Evolutionary conservation across 2,329 filamentous ascomycete genomes (phyloP).

Genomic region (Cladosporium colombiae): DNA sequence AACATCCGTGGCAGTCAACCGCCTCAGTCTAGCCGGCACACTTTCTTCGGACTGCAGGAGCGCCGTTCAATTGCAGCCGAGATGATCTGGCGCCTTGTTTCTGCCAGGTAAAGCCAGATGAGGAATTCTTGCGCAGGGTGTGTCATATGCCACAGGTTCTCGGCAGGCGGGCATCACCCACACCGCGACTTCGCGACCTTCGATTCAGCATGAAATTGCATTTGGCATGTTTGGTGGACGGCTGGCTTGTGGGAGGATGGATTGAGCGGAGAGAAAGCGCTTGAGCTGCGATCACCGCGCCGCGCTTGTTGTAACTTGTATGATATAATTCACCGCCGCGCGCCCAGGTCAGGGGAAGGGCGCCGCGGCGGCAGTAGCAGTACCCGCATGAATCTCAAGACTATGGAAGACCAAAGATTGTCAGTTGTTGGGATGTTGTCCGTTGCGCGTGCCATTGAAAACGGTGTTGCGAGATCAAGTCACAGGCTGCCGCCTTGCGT

Average conservation of each 20-base stretch:
- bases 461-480: not conserved
- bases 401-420: not conserved
- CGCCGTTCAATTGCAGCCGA: not conserved
- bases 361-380: not conserved
- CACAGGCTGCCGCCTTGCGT: not conserved
- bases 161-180: not conserved
- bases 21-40: not conserved
- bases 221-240: not conserved
- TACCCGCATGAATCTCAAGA: not conserved
- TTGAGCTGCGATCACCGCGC: not conserved
- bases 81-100: not conserved
- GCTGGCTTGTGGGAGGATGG: not conserved
- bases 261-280: not conserved
- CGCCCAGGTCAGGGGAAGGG: not conserved
- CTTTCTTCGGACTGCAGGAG: not conserved
- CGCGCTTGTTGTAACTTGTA: constrained; percentile 9
- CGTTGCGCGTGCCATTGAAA: not conserved
- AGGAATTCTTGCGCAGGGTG: not conserved
- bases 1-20: not conserved
- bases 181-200: not conserved
- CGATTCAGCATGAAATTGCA: not conserved
- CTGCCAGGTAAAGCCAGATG: not conserved
- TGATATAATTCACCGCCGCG: not conserved
- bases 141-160: not conserved
- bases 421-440: not conserved